Base-by-base conservation (phyloP, 73 alveolate species). In the Paramecium biaurelia region DNA sequence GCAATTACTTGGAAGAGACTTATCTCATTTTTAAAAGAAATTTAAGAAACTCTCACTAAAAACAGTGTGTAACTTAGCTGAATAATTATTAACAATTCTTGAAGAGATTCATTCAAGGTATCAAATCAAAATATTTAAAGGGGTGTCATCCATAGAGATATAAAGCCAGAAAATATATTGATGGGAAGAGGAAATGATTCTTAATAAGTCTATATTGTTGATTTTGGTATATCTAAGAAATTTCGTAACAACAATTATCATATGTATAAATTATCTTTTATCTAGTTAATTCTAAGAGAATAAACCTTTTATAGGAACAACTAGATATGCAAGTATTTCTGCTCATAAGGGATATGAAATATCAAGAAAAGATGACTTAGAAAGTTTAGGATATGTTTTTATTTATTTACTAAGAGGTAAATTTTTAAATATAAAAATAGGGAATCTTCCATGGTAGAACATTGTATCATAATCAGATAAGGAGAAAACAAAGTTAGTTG, bases 391-490 rank as follows among this genome's bases (percentile, higher is more conserved):
- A n/a, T 96, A 96, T 21, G 98, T 97, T 20, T 67, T 97, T 76
- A 93, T 94, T 92, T 94, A 87, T 63, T 92, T 94, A 89, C 15
- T 68, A 37, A 93, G 93, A 38, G 96, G 98, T 97, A 92, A 41
- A 41, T 96, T 94, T 82, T 85, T 92, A 92, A 92, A 85, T 34
- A 87, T 92, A 85, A 14, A 47, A 34, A 92, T 92, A 38, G 96
- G 97, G 26, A 92, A 79, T 68, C 79, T 94, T 67, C 99, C 99
- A 41, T 98, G 99, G 99, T 97, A 96, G 85, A 99, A 99, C 5
- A 93, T 95, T 82, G 85, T 90, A 84, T 99, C 99, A 0, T 89
- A 92, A 74, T 89, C 97, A 6, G 96, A 96, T 92, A 96, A 96
- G 70, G 99, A 98, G 82, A 98, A 98, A 92, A 96, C 95, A 86